A percentile compares a stretch with the other conserved stretches of the same genome.
phyloP scores from a whole-genome alignment of 805 yeast species.

The Cyberlindnera sargentensis region DNA sequence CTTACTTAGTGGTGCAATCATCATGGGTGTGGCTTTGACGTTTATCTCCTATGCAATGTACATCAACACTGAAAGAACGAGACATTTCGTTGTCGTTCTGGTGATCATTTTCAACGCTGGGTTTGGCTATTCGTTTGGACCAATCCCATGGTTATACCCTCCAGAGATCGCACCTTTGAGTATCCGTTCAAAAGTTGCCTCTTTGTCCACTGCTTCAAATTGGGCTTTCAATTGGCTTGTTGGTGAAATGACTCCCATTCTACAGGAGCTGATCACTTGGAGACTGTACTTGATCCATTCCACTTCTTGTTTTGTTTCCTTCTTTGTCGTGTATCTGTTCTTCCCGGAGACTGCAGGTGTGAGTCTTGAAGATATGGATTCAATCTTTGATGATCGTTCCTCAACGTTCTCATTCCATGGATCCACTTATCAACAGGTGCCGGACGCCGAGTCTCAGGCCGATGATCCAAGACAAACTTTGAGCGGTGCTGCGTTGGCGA shows the following conservation, averaged over 20 bases:
- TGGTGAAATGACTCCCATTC: constrained; percentile 85
- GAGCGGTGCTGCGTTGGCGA: constrained; percentile 37
- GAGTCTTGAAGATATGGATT: constrained; percentile 85
- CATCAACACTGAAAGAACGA: constrained; percentile 45
- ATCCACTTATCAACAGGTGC: constrained; percentile 14
- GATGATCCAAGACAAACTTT: constrained; percentile 10
- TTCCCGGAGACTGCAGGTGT: constrained; percentile 93
- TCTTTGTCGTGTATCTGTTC: constrained; percentile 59
- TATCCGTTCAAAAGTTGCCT: constrained; percentile 85
- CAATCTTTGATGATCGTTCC: constrained; percentile 69
- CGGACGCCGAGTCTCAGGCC: constrained; percentile 10
- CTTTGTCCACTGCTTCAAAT: constrained; percentile 83
- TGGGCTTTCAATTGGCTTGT: constrained; percentile 92
- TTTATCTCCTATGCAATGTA: constrained; percentile 57
- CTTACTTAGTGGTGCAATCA: constrained; percentile 65
- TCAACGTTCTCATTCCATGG: constrained; percentile 28
- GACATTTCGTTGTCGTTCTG: constrained; percentile 63
- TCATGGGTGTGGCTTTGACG: constrained; percentile 69
- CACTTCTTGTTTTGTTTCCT: constrained; percentile 64
- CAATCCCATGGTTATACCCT: constrained; percentile 85
- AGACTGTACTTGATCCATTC: constrained; percentile 78
- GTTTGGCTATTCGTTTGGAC: constrained; percentile 92
- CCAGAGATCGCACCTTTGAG: constrained; percentile 81
- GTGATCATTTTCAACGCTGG: constrained; percentile 77
- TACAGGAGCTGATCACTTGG: constrained; percentile 74